Percentiles rank a stretch among this genome's conserved stretches.
These are phyloP conservation scores for Cucumis cinereus DNA, from an alignment of 306 rosid species.

Conservation along the genomic window DNA sequence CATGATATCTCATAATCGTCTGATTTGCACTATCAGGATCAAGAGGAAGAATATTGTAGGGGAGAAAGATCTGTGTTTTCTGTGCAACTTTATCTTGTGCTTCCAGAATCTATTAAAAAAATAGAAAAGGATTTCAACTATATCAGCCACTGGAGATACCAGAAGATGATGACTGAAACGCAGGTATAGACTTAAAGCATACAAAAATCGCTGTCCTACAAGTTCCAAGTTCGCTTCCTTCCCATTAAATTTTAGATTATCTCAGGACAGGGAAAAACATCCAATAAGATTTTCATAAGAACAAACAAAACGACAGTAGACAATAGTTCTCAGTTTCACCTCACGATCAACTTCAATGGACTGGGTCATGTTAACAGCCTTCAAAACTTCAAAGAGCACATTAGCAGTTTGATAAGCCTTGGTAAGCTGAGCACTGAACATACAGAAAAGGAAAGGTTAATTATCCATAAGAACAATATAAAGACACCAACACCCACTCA, in stretches of 20 bases:
- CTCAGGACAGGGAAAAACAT: background rate
- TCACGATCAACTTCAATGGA: constrained; percentile 95
- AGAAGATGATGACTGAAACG: background rate
- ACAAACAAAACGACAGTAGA: background rate
- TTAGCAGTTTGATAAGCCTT: constrained; percentile 98
- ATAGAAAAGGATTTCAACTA: background rate
- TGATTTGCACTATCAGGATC: constrained; percentile 96
- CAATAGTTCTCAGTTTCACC: constrained; percentile 25
- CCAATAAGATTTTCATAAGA: background rate
- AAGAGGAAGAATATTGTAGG: constrained; percentile 96
- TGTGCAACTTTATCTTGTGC: constrained; percentile 92
- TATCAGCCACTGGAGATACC: constrained; percentile 7
- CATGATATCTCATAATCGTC: constrained; percentile 89
- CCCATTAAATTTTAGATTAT: background rate
- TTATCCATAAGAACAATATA: background rate
- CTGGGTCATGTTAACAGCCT: constrained; percentile 95
- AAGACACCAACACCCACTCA: too few relatives aligned
- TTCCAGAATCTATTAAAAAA: constrained; percentile 57
- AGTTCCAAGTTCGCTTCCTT: background rate
- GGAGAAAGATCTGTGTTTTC: constrained; percentile 83
- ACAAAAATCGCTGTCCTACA: background rate
- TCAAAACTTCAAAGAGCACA: constrained; percentile 94
- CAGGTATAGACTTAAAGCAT: background rate
- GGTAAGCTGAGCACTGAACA: constrained; percentile 80
- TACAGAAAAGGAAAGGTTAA: constrained; percentile 7